Conservation (phyloP, 768 basidiomycete species). For the Hortiboletus campestris region DNA sequence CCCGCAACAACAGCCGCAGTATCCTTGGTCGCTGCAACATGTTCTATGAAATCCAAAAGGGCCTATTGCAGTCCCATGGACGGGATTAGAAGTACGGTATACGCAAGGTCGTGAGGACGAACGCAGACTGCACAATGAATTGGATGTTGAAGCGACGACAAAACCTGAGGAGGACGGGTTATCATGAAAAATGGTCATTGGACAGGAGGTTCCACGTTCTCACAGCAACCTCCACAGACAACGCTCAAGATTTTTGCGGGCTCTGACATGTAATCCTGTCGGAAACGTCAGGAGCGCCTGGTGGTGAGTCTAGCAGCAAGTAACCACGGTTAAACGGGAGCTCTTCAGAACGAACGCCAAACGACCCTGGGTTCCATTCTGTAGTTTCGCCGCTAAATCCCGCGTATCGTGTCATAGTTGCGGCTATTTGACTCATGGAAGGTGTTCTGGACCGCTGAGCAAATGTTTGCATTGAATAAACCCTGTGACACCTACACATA, state of each 20-base stretch:
- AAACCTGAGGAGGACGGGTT: slow-evolving; percentile 3
- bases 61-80: background rate
- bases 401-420: background rate
- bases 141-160: slow-evolving; percentile 5
- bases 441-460: background rate
- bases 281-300: background rate
- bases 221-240: slow-evolving; percentile 19
- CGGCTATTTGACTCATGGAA: background rate
- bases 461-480: background rate
- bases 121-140: slow-evolving; percentile 14
- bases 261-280: slow-evolving; percentile 7
- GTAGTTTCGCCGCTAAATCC: background rate
- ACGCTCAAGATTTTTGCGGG: background rate
- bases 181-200: background rate
- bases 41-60: slow-evolving; percentile 4
- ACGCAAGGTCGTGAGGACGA: background rate
- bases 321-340: background rate
- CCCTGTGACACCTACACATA: background rate
- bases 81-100: background rate
- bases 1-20: slow-evolving; percentile 18
- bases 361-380: too few relatives aligned
- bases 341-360: background rate
- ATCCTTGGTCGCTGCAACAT: slow-evolving; percentile 17
- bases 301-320: background rate
- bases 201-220: background rate